Evolutionary conservation across 1,284 basidiomycete genomes (phyloP), one percentile per base, ranked within the genome.

Genomic region (Inonotus obliquus): DNA sequence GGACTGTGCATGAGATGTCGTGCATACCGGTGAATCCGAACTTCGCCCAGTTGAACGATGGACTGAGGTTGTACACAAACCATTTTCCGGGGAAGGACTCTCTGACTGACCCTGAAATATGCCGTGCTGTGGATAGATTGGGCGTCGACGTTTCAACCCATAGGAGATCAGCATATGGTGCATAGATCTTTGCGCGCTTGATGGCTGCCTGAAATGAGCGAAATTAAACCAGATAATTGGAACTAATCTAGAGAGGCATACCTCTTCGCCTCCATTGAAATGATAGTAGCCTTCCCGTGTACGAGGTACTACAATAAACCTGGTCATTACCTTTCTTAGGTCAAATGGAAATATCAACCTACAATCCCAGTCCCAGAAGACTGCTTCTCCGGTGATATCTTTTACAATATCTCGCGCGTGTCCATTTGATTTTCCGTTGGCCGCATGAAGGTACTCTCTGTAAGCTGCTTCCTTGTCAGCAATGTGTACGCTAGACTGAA

Each of bases 61-160:
- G 94, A 69, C 91, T 94, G 64, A 96, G 77, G 73, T 96, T 97
- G 73, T 96, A 97, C n/a, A 96, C 94, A 68, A 97, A 85, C 88
- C 86, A 86, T 85, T 92, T 94, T 69, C 81, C 86, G 44, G 92
- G 91, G 72, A 81, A 83, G 70, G 81, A 81, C 65, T 83, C 81
- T 63, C 89, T 81, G 67, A 96, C 91, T 70, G 83, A 83, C 54
- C 86, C 79, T 1, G 94, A 88, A 72, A 96, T 94, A 53, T 80
- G 82, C 53, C 84, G 81, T 1, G 94, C 94, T 72, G 94, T 86
- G 65, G 85, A 80, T 23, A 97, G 76, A 71, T 94, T 83, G 1
- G 94, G 94, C 38, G 81, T 82, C 70, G 93, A 94, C 11, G 94
- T 96, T 78, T 96, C 94, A 52, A 96, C 81, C 93, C 92, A 95